Evolutionary conservation across 2,329 filamentous ascomycete genomes (phyloP).

Genomic region (Daldinia sp.): DNA sequence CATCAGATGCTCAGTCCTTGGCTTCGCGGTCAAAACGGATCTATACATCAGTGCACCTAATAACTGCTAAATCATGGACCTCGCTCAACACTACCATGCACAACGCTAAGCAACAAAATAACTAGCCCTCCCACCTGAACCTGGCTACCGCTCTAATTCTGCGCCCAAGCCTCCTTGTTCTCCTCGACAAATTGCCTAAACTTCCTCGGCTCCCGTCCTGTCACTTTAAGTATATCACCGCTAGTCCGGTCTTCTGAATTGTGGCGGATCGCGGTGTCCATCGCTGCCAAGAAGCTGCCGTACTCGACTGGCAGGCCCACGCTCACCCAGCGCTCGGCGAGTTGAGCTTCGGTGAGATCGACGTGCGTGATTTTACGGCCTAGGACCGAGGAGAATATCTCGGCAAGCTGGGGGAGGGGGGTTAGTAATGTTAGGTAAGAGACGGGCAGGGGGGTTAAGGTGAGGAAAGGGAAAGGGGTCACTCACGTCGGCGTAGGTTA

Average conservation of each 20-base stretch:
- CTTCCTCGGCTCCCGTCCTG: constrained; percentile 45
- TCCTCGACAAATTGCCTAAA: constrained; percentile 44
- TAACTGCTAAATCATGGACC: no score
- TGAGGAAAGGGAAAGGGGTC: background rate
- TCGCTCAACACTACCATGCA: no score
- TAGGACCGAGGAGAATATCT: constrained; percentile 46
- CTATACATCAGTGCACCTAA: no score
- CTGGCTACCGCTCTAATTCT: background rate
- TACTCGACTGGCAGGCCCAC: constrained; percentile 47
- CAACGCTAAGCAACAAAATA: no score
- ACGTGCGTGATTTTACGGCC: constrained; percentile 48
- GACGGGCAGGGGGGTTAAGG: background rate
- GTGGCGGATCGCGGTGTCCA: constrained; percentile 48
- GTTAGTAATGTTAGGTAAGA: background rate
- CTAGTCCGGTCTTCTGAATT: constrained; percentile 49
- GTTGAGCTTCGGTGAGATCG: constrained; percentile 44
- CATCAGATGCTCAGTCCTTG: no score
- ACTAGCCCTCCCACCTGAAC: background rate
- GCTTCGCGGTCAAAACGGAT: no score
- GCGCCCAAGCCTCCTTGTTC: constrained; percentile 31
- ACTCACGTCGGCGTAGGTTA: constrained; percentile 48
- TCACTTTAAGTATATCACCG: constrained; percentile 47
- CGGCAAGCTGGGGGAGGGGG: constrained; percentile 43
- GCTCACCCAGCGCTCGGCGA: constrained; percentile 36
- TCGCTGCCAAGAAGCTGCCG: constrained; percentile 45